Evolutionary conservation across 441 rosid genomes (phyloP).

Genomic region (Populus hybrid): DNA sequence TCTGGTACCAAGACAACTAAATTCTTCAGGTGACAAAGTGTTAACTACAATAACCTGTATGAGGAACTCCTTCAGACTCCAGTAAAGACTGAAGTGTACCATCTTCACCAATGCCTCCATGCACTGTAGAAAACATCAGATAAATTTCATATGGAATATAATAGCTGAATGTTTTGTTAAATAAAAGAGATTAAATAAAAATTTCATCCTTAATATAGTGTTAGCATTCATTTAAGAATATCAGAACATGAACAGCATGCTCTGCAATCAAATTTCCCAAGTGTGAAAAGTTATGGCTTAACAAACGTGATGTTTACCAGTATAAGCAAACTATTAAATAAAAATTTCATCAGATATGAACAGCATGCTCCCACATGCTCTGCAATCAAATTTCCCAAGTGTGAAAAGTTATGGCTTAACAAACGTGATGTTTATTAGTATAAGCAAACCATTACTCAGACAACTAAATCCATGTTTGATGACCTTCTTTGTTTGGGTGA

Average conservation of each 20-base stretch:
- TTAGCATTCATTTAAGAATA: not conserved
- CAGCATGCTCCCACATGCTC: not conserved
- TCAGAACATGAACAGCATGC: not conserved
- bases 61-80: constrained; percentile 77
- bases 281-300: not conserved
- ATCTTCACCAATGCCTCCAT: constrained; percentile 98
- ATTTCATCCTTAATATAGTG: not conserved
- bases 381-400: not conserved
- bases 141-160: not conserved
- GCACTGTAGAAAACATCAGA: constrained; percentile 51
- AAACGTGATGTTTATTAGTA: not conserved
- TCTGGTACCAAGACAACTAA: not conserved
- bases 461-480: not conserved
- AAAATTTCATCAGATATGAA: no score
- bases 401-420: not conserved
- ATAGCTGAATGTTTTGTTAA: not conserved
- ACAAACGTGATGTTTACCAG: not conserved
- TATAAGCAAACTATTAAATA: not conserved
- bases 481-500: not conserved
- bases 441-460: not conserved
- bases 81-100: constrained; percentile 86
- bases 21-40: not conserved
- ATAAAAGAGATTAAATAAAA: not conserved
- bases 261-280: not conserved
- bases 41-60: constrained; percentile 49